These are phyloP conservation scores for Proliferodiscus dingleyae DNA, from an alignment of 2,329 filamentous ascomycete genomes.

Conservation along the genomic window DNA sequence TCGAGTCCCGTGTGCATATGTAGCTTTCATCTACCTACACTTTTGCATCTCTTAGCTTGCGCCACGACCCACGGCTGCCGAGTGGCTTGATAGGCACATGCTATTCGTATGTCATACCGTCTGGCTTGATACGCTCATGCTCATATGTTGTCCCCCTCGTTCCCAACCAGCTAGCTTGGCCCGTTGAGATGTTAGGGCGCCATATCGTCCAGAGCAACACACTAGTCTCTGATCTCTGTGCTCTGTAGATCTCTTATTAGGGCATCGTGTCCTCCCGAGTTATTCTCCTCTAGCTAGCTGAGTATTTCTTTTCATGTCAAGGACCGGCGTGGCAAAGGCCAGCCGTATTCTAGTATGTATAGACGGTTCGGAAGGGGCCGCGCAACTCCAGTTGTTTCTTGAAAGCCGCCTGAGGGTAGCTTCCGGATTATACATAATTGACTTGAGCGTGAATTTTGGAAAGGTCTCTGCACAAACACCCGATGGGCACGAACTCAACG, in stretches of 20 bases:
- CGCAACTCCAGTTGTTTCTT: background rate
- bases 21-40: background rate
- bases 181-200: constrained; percentile 7
- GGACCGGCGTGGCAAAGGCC: background rate
- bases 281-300: background rate
- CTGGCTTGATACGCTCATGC: constrained; percentile 8
- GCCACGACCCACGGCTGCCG: constrained; percentile 1
- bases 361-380: constrained; percentile 11
- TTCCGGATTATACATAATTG: constrained; percentile 1
- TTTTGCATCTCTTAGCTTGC: background rate
- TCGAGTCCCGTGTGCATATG: background rate
- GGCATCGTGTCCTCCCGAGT: background rate
- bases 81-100: constrained; percentile 23
- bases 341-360: background rate
- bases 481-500: background rate
- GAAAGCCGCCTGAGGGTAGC: background rate
- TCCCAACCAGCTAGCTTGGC: constrained; percentile 1
- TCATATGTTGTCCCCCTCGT: constrained; percentile 6
- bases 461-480: no score
- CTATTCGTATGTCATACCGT: constrained; percentile 18
- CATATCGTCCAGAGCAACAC: background rate
- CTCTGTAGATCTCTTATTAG: background rate
- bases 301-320: constrained; percentile 6
- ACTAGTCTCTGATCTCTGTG: background rate
- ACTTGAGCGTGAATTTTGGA: background rate